phyloP scores from a whole-genome alignment of 78 protist species.

The Capsaspora owczarzaki region DNA sequence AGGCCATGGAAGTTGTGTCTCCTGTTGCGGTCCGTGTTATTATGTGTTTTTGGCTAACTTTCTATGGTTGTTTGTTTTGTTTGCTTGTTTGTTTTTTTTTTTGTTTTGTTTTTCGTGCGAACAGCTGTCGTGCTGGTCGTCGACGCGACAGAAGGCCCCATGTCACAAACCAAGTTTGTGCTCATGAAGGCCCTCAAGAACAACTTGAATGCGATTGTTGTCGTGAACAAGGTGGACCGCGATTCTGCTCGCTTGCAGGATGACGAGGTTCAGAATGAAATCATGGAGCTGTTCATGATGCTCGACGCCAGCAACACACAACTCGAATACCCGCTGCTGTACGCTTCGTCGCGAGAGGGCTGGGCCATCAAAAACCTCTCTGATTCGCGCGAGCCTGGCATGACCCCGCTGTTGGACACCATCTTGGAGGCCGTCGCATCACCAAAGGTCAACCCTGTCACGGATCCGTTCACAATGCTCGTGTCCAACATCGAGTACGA shows the following conservation, averaged over 20 bases:
- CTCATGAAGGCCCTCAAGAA: slow-evolving; percentile 69
- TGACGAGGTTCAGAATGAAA: slow-evolving; percentile 53
- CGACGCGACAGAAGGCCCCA: slow-evolving; percentile 87
- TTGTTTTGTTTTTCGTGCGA: too few species aligned
- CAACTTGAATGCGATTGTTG: slow-evolving; percentile 66
- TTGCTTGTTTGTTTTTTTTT: too few species aligned
- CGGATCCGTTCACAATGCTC: slow-evolving; percentile 54
- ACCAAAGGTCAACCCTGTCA: not conserved
- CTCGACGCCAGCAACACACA: slow-evolving; percentile 78
- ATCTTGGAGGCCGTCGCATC: slow-evolving; percentile 43
- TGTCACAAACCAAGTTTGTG: slow-evolving; percentile 84
- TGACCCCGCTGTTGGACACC: slow-evolving; percentile 69
- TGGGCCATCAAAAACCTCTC: slow-evolving; percentile 29
- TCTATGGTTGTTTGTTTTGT: too few species aligned
- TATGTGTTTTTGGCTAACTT: too few species aligned
- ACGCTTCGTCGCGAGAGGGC: slow-evolving; percentile 76
- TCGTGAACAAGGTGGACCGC: slow-evolving; percentile 83
- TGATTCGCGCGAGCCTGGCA: slow-evolving; percentile 36
- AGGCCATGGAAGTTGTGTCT: slow-evolving; percentile 61
- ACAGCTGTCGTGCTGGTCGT: slow-evolving; percentile 76
- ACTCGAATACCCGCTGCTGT: slow-evolving; percentile 70
- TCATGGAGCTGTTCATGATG: slow-evolving; percentile 66
- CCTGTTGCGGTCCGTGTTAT: too few species aligned
- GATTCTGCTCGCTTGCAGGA: slow-evolving; percentile 52
- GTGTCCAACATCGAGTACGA: slow-evolving; percentile 64